These are phyloP conservation scores for Trichosporon faecale DNA, from an alignment of 1,284 basidiomycete species.

Conservation along the genomic window DNA sequence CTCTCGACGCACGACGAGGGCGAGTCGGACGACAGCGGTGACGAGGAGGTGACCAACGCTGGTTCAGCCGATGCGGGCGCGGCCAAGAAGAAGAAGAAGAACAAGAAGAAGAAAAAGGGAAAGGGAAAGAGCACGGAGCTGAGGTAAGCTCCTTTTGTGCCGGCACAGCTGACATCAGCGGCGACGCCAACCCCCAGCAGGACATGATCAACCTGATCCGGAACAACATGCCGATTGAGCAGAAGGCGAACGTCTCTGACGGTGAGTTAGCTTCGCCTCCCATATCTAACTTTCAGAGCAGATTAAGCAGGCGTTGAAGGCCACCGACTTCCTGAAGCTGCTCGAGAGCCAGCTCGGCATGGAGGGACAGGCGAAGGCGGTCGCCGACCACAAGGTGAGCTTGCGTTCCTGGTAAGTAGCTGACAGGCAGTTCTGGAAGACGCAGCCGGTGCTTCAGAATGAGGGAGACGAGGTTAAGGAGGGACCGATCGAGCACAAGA, in stretches of 20 bases:
- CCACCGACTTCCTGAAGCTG: conserved; percentile 53
- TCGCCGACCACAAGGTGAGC: conserved; percentile 79
- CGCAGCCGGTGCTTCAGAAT: conserved; percentile 85
- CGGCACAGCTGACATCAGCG: conserved; percentile 2
- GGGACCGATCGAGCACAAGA: conserved; percentile 79
- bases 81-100: conserved; percentile 30
- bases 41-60: conserved; percentile 16
- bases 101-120: conserved; percentile 35
- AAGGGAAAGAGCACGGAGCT: conserved; percentile 40
- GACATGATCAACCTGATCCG: conserved; percentile 21
- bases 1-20: conserved; percentile 9
- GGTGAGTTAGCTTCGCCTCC: not conserved
- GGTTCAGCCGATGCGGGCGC: conserved; percentile 23
- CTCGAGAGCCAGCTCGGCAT: conserved; percentile 48
- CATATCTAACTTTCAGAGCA: conserved; percentile 33
- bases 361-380: conserved; percentile 64
- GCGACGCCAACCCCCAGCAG: conserved; percentile 11
- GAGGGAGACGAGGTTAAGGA: conserved; percentile 62
- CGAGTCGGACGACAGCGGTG: conserved; percentile 18
- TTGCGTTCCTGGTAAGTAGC: not conserved
- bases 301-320: conserved; percentile 49
- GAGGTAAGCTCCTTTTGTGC: not conserved
- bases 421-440: conserved; percentile 76
- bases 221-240: conserved; percentile 15
- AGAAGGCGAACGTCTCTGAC: conserved; percentile 11